Evolutionary conservation across 73 alveolate species (phyloP), one percentile per base, ranked within the genome.

Genomic region (Symbiodinium natans): DNA sequence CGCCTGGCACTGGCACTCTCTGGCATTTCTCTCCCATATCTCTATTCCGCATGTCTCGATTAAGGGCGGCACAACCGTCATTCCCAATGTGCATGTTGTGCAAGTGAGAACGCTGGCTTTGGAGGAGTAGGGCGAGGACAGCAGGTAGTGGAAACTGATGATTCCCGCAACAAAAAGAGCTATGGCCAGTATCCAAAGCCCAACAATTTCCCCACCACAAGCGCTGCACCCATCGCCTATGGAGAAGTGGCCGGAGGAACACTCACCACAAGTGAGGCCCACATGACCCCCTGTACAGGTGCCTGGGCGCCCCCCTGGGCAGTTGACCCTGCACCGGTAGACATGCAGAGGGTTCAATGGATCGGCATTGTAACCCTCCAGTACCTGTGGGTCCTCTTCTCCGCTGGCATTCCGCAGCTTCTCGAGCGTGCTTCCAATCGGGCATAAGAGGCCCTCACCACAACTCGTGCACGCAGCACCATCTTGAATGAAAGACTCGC

Each of bases 231-330:
- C 15, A 34, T 86, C 83, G 23, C 42, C 41, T 25, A 39, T 33
- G 2, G 33, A 13, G 39, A 85, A 85, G 41, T 54, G 43, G 41
- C 25, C 34, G 31, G 34, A 29, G 23, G 85, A 68, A 23, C 94
- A 86, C 21, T 56, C 59, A 39, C 94, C 83, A 31, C 94, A 86
- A 34, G 94, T 86, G 41, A 54, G 84, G 6, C 94, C 94, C 2
- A 38, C 43, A 19, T 59, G 94, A 5, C 84, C 84, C 31, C 71
- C 94, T 3, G 5, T 68, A 19, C 94, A 86, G 39, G 23, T 86
- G 54, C 94, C 94, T 2, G 94, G 94, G 0, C 41, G n/a, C 10
- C 94, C 94, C 8, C 94, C 94, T 4, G 94, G 94, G 34, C 94
- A 86, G 68, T 86, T 40, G 17, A 68, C 33, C 63, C 9, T 21